These are phyloP conservation scores for Hippophae tibetana DNA, from an alignment of 306 rosid species.

Conservation along the genomic window DNA sequence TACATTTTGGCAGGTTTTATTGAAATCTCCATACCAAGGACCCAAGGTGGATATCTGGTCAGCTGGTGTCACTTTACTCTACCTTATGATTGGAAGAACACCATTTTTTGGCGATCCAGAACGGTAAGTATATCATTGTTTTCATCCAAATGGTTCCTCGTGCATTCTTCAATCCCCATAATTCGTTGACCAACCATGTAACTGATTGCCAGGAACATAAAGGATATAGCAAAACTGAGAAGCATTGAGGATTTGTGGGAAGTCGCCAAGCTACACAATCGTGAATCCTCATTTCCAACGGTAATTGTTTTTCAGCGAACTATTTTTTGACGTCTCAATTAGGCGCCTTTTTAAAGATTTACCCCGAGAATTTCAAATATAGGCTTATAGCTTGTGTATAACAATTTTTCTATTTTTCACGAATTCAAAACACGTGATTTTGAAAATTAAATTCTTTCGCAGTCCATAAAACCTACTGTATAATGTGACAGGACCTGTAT, in stretches of 20 bases:
- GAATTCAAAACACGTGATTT: background rate
- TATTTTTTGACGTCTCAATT: background rate
- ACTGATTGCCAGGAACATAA: constrained; percentile 41
- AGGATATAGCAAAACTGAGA: constrained; percentile 49
- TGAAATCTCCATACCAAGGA: constrained; percentile 58
- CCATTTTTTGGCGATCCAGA: constrained; percentile 72
- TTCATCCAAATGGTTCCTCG: background rate
- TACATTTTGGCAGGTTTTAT: constrained; percentile 44
- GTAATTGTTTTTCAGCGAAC: constrained; percentile 16
- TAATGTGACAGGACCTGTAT: constrained; percentile 40
- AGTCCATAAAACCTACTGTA: no score
- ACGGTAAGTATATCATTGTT: constrained; percentile 31
- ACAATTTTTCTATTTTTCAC: no score
- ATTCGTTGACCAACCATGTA: constrained; percentile 9
- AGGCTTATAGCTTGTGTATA: background rate
- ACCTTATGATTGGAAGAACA: constrained; percentile 50
- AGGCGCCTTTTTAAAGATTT: no score
- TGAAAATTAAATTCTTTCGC: background rate
- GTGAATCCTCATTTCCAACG: constrained; percentile 47
- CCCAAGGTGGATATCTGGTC: constrained; percentile 70
- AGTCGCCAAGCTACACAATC: constrained; percentile 56
- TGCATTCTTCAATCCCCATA: background rate
- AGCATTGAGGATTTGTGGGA: constrained; percentile 66
- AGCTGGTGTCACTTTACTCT: constrained; percentile 65
- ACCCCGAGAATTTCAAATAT: no score